These are phyloP conservation scores for Coemansia sp. DNA, from an alignment of 192 early-diverging fungal species.

Conservation along the genomic window DNA sequence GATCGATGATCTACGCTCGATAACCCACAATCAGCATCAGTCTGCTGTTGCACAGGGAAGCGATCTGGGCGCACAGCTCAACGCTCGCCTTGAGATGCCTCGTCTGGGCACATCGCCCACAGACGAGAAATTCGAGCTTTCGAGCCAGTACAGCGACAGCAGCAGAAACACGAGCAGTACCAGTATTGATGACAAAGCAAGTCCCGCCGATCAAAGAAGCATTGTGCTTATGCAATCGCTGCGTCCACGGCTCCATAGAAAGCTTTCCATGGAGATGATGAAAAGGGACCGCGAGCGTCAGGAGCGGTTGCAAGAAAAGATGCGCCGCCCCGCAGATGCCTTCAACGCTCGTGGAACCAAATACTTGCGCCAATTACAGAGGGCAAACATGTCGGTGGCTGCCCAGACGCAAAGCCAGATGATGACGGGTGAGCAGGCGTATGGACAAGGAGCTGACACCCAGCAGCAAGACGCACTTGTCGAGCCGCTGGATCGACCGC, in stretches of 20 bases:
- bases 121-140: conserved; percentile 2
- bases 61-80: conserved; percentile 1
- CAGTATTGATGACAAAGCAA: not conserved
- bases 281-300: conserved; percentile 41
- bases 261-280: conserved; percentile 52
- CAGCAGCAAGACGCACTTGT: conserved; percentile 10
- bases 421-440: not conserved
- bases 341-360: conserved; percentile 15
- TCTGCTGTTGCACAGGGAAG: not conserved
- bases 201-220: not conserved
- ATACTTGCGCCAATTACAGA: not conserved
- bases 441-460: not conserved
- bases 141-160: not conserved
- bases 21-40: conserved; percentile 23
- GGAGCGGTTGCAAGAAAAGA: conserved; percentile 35
- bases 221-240: not conserved
- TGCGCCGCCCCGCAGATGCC: conserved; percentile 21
- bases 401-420: not conserved
- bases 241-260: conserved; percentile 46
- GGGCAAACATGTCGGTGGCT: not conserved
- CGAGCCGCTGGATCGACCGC: conserved; percentile 6
- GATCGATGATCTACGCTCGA: conserved; percentile 47
- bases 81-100: conserved; percentile 35
- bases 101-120: conserved; percentile 32
- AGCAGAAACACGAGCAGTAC: conserved; percentile 1